Base-by-base conservation (phyloP, 2,329 filamentous ascomycete genomes). In the Beauveria brongniartii region DNA sequence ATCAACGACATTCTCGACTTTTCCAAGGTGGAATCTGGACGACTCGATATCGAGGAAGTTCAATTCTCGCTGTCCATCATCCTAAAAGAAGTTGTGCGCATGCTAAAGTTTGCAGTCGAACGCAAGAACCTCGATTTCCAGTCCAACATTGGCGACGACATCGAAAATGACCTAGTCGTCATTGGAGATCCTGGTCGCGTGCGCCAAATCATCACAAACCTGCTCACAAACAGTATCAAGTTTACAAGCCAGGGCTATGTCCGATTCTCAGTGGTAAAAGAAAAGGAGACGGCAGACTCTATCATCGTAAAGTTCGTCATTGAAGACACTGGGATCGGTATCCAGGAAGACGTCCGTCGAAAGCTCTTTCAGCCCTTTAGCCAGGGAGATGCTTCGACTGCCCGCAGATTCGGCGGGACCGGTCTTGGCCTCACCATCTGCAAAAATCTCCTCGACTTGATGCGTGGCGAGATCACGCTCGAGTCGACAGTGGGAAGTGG, bases 1-100 rank as follows among this genome's bases (percentile, higher is more conserved):
- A 95, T 96, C 73, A 95, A 96, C 68, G 91, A 96, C 68, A 95
- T 95, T 60, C 77, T 96, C 1, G 91, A 95, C 72, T 92, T 95
- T 70, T 94, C 90, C 4, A 95, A 95, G 71, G 87, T 91, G 1
- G 90, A 92, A 70, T 90, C 87, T 9, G 89, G 90, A 3, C 80
- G 87, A 8, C 74, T 92, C 22, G 89, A 92, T 64, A 87, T 92
- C 46, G 89, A 92, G 72, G 88, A 92, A 67, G 88, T 92, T 0
- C 88, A 91, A 63, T 93, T 92, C 67, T 90, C 87, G 30, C 77
- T 92, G 2, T 86, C 86, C 0, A 79, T 90, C 1, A 84, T 91
- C 14, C 83, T 92, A 7, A 81, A 86, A 52, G 91, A 95, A 69
- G 90, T 94, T 22, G 89, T 86, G 57, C 91, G 92, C 70, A 94